These are phyloP conservation scores for Haematococcus sp. DNA, from an alignment of 139 green algal species.

Conservation along the genomic window DNA sequence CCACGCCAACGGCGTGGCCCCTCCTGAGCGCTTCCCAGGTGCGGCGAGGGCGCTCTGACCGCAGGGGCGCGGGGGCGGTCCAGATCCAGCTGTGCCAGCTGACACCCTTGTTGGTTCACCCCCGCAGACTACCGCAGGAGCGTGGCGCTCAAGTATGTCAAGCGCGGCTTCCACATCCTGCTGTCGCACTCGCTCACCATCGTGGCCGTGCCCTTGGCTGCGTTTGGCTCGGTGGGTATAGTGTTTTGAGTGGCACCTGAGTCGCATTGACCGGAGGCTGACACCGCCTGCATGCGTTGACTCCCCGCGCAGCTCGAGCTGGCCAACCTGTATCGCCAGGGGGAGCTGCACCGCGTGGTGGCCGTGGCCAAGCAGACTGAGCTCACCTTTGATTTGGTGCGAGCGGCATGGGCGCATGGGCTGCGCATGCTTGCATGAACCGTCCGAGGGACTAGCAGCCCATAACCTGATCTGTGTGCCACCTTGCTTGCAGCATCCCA, in stretches of 20 bases:
- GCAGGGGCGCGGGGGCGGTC: not conserved
- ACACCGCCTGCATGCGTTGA: not conserved
- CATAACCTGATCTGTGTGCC: not conserved
- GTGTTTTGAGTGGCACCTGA: not conserved
- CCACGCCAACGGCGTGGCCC: too few species aligned
- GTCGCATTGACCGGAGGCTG: not conserved
- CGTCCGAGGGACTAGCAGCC: too few species aligned
- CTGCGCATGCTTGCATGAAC: too few species aligned
- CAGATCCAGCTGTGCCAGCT: constrained; percentile 2
- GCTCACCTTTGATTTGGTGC: constrained; percentile 88
- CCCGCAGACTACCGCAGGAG: constrained; percentile 35
- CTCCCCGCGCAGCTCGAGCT: constrained; percentile 69
- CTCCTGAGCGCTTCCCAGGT: not conserved
- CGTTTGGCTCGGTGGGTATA: constrained; percentile 12
- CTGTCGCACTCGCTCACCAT: constrained; percentile 65
- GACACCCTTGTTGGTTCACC: not conserved
- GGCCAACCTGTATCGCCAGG: constrained; percentile 70
- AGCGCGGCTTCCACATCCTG: constrained; percentile 79
- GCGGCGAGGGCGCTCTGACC: not conserved
- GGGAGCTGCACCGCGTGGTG: constrained; percentile 70
- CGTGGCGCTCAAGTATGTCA: constrained; percentile 90
- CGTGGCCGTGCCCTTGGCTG: constrained; percentile 58
- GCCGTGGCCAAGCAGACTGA: constrained; percentile 71
- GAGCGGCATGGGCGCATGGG: not conserved
- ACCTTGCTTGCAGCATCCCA: not conserved